Evolutionary conservation across 345 rosid genomes (phyloP).

Genomic region (Noccaea caerulescens): DNA sequence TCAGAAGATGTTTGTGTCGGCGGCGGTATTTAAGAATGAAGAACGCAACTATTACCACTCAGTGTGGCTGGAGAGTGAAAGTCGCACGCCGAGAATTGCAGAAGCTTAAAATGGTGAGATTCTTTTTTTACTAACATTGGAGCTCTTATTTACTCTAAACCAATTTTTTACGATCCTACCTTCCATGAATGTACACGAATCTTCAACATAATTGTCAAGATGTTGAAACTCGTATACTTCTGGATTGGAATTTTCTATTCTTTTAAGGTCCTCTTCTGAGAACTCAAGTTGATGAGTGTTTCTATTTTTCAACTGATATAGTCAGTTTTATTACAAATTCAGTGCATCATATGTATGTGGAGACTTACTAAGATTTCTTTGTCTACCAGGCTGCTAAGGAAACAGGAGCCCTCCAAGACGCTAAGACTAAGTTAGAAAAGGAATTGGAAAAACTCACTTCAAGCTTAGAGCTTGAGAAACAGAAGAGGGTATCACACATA

Average conservation of each 20-base stretch:
- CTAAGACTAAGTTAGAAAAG: slow-evolving; percentile 44
- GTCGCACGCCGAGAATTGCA: slow-evolving; percentile 77
- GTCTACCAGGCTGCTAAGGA: slow-evolving; percentile 47
- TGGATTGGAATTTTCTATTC: no score
- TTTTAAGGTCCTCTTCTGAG: no score
- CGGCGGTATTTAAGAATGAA: slow-evolving; percentile 51
- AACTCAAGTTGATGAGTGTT: no score
- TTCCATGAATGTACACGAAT: slow-evolving; percentile 17
- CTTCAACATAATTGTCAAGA: slow-evolving; percentile 26
- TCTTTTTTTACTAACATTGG: slow-evolving; percentile 26
- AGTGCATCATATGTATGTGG: background rate
- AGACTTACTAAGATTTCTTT: slow-evolving; percentile 18
- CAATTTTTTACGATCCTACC: background rate
- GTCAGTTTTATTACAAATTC: background rate
- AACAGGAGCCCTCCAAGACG: slow-evolving; percentile 50
- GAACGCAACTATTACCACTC: slow-evolving; percentile 72
- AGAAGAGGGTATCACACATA: slow-evolving; percentile 40
- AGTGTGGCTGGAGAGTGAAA: slow-evolving; percentile 83
- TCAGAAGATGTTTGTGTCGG: slow-evolving; percentile 64
- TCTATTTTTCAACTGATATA: no score
- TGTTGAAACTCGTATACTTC: no score
- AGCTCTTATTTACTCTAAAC: background rate
- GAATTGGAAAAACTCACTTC: slow-evolving; percentile 43
- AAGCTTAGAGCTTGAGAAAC: slow-evolving; percentile 52
- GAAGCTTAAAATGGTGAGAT: slow-evolving; percentile 78